Conservation (phyloP, 2,329 filamentous ascomycete species). For the Claviceps sp. region DNA sequence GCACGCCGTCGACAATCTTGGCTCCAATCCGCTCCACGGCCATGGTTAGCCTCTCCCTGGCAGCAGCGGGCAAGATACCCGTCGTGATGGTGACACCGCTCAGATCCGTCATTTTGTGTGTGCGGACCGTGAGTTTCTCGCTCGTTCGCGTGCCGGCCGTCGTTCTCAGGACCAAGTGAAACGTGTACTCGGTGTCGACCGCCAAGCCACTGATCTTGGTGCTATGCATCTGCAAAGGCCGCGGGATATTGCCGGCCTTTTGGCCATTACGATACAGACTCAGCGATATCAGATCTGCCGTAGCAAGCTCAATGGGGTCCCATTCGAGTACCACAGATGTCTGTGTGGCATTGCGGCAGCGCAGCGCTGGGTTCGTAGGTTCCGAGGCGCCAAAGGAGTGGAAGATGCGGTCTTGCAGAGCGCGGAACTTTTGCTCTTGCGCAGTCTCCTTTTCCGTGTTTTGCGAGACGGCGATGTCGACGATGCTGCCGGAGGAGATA, state of each 20-base stretch:
- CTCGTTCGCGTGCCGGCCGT: conserved; percentile 77
- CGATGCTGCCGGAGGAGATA: conserved; percentile 91
- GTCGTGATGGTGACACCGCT: conserved; percentile 91
- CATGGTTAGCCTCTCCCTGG: conserved; percentile 57
- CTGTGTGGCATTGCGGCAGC: conserved; percentile 93
- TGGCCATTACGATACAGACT: conserved; percentile 90
- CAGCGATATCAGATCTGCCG: conserved; percentile 78
- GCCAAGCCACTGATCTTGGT: conserved; percentile 95
- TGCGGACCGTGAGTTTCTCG: conserved; percentile 73
- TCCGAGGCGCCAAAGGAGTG: conserved; percentile 70
- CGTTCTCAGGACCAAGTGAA: conserved; percentile 84
- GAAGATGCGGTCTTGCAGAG: conserved; percentile 82
- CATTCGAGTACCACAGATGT: conserved; percentile 97
- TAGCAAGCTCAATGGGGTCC: conserved; percentile 89
- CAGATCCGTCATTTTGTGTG: conserved; percentile 97
- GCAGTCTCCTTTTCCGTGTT: conserved; percentile 68
- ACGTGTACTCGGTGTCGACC: conserved; percentile 92
- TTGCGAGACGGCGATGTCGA: conserved; percentile 89
- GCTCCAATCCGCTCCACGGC: conserved; percentile 84
- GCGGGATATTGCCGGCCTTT: conserved; percentile 90
- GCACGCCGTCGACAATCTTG: conserved; percentile 76
- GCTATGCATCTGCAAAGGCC: conserved; percentile 73
- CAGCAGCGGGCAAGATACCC: conserved; percentile 63
- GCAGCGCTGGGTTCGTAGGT: conserved; percentile 64
- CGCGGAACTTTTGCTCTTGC: conserved; percentile 62